Base-by-base conservation (phyloP, 1,139 yeast genomes). In the Arxiozyma slooffiae region DNA sequence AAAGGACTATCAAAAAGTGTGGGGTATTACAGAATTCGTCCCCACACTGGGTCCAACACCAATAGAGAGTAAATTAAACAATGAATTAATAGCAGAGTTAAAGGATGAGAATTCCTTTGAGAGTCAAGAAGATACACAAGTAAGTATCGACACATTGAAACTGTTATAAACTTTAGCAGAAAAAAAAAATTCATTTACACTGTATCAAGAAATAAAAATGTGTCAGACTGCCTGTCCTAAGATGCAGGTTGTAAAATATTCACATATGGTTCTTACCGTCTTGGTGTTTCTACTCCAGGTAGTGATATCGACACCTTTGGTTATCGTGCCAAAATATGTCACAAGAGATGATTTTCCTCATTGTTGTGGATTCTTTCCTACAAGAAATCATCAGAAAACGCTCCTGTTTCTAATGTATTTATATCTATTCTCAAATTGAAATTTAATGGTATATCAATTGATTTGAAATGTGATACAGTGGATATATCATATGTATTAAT, bases 271-370 rank as follows among this genome's bases (percentile, higher is more conserved):
- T 90, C 97, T 0, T 92, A 90, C 63, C 75, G 96, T 55, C 71
- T 92, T 44, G 98, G 98, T 1, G 98, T 92, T 7, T 88, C 90
- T 69, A 97, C 98, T 0, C 98, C 98, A 0, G 97, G 98, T 0
- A 86, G 96, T 0, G 99, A 92, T 81, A 92, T 92, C 53, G 99
- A 92, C 72, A 87, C 98, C n/a, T 0, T 71, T 92, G 44, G 86
- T 94, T 11, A 97, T 92, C 20, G 97, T 86, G 6, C 99, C 99
- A 1, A 90, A 90, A 59, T 97, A 92, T 67, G 95, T 92, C n/a
- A 75, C 85, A 0, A 75, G 97, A 55, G 88, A 84, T 21, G 95
- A 90, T 67, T 94, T 92, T 64, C n/a, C 94, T 92, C 64, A 78
- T 76, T 1, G 88, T 85, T 0, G 89, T 92, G 68, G 85, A 76